Evolutionary conservation across 2,329 filamentous ascomycete species (phyloP).

Genomic region (Botrytis medusae): DNA sequence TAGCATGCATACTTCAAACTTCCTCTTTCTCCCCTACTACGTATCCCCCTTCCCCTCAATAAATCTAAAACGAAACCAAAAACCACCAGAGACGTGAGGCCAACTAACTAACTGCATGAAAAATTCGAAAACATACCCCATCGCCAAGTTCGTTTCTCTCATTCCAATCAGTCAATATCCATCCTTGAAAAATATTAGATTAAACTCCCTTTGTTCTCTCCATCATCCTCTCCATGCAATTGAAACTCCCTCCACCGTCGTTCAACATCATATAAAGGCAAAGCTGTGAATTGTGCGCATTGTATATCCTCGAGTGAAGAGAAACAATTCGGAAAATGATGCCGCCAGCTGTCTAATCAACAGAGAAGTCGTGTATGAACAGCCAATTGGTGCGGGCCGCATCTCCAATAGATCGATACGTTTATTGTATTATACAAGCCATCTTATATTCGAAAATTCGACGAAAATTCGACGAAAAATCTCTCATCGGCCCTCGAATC

Average conservation of each 20-base stretch:
- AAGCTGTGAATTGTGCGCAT: neutral
- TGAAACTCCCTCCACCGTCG: neutral
- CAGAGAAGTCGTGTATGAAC: conserved; percentile 2
- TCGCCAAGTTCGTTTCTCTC: neutral
- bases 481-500: neutral
- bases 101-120: neutral
- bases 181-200: conserved; percentile 9
- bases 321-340: neutral
- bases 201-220: neutral
- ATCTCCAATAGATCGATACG: conserved; percentile 9
- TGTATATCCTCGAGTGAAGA: neutral
- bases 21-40: neutral
- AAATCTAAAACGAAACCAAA: neutral
- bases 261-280: conserved; percentile 7
- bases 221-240: conserved; percentile 2
- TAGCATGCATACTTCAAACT: neutral
- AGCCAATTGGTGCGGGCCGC: neutral
- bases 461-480: neutral
- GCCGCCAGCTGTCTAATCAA: neutral
- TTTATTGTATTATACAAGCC: conserved; percentile 17
- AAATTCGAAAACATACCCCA: neutral
- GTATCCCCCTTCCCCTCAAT: no score
- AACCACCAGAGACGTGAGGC: neutral
- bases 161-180: conserved; percentile 7
- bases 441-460: conserved; percentile 1